phyloP scores from a whole-genome alignment of 768 basidiomycete species.

The Cantharellus anzutake region DNA sequence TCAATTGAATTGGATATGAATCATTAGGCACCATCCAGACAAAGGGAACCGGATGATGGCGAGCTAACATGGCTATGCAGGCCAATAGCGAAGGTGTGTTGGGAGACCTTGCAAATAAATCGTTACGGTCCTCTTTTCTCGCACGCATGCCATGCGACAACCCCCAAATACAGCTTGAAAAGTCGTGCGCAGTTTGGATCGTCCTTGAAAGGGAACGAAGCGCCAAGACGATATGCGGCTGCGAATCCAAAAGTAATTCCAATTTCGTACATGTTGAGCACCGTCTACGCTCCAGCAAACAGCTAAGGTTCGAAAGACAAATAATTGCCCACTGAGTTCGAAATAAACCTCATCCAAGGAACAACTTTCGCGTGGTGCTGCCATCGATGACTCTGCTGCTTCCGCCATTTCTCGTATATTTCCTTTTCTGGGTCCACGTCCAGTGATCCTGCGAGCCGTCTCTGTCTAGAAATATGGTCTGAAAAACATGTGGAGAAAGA shows the following conservation, averaged over 20 bases:
- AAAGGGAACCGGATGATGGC: too few relatives aligned
- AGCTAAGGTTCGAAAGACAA: not conserved
- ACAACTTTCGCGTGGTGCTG: constrained; percentile 20
- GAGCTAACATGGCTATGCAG: not conserved
- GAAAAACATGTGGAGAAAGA: constrained; percentile 27
- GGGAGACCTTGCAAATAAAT: not conserved
- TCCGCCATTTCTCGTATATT: constrained; percentile 32
- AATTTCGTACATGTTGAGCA: constrained; percentile 20
- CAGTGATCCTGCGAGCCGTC: constrained; percentile 23
- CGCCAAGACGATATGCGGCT: constrained; percentile 23
- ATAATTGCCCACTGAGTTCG: not conserved
- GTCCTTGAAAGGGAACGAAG: constrained; percentile 19
- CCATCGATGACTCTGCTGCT: constrained; percentile 32
- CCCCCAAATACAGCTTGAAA: not conserved
- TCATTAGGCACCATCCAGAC: too few relatives aligned
- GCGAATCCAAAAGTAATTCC: constrained; percentile 23
- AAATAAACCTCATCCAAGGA: constrained; percentile 19
- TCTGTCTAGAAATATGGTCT: constrained; percentile 30
- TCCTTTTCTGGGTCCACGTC: constrained; percentile 23
- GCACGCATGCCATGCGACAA: not conserved
- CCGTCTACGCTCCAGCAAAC: constrained; percentile 22
- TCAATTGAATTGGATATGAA: too few relatives aligned
- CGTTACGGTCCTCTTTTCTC: not conserved
- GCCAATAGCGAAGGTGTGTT: too few relatives aligned
- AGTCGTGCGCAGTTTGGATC: constrained; percentile 10